Evolutionary conservation across 345 rosid genomes (phyloP), one percentile per base, ranked within the genome.

Genomic region (Lagerstroemia speciosa): DNA sequence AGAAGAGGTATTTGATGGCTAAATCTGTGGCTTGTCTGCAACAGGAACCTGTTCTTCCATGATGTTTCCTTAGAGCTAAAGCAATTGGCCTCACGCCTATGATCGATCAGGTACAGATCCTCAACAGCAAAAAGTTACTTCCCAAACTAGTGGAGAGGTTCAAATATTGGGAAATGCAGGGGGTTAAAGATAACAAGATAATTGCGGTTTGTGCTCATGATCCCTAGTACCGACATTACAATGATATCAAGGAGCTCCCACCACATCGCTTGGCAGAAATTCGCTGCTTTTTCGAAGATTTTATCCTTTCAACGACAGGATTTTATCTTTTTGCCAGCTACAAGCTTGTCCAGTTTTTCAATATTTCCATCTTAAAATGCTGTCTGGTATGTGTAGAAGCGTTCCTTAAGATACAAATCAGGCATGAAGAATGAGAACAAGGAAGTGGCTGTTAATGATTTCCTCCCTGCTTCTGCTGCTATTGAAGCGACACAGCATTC

Each of bases 371-470:
- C 68, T 30, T 48, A 48, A 19, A n/a, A 5, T 53, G 9, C 29
- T n/a, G 7, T 62, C 29, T 12, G 22, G 32, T 53, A 27, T 45
- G 24, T 20, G 32, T 11, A 16, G 22, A 24, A 55, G 55, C 55
- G 50, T 41, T 33, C 61, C 77, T 77, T 77, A 38, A 77, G 75
- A 69, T 65, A 30, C 66, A 66, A 8, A 68, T 55, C 75, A 95
- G 99, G 92, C 82, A 95, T 92, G 89, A 95, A 95, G 75, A 95
- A 95, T 72, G 99, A 95, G 87, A 92, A 95, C 92, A 95, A 95
- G 83, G 98, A 95, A 77, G 99, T 95, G 70, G 99, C 97, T 1
- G 99, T 95, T 24, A 80, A 95, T 73, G 98, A 95, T 71, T 95
- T 95, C 68, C 80, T 95, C 67, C 97, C 99, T 0, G 88, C 97